Base-by-base conservation (phyloP, 2,329 filamentous ascomycete genomes). In the Microcyclospora pomicola region DNA sequence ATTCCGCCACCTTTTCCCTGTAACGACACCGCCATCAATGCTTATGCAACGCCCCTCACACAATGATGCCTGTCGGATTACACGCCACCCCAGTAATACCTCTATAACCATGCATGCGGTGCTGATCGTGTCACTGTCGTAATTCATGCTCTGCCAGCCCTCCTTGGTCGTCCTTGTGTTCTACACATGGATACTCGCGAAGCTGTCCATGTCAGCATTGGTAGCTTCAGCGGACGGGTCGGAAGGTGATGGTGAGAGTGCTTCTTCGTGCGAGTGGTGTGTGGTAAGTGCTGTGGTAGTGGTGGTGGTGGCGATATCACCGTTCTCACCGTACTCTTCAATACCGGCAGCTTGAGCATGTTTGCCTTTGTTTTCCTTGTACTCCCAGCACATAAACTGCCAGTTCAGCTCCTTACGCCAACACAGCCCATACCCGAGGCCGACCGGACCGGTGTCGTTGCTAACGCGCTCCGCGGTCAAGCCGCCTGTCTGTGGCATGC, bases 371-470 rank as follows among this genome's bases (percentile, higher is more conserved):
- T 31, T 15, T 24, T 39, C 11, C 12, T 15, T 49, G 42, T 55
- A 84, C 57, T 86, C 78, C 82, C 82, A 88, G 37, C 77, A 80
- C 54, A 87, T 64, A 57, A 87, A 71, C 59, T 82, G 85, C 83
- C 83, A 88, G 63, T 91, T 91, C 54, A 91, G 66, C 64, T 88
- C 82, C 40, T 71, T 71, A 36, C 74, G 67, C 75, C 75, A 79
- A 58, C 77, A 77, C 30, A 80, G 59, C 13, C 75, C 75, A 48
- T 79, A 77, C 37, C 63, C 68, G 42, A 67, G 56, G 31, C 58
- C 54, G 39, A 53, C 50, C 31, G 51, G 52, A 36, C 53, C 52
- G 37, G 52, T 49, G 45, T 54, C 51, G 46, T 58, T 56, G 33
- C 54, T 56, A 58, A 42, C 44, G 32, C 60, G 58, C 47, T 93